phyloP scores from a whole-genome alignment of 495 filamentous ascomycete genomes.

The Podospora comata region DNA sequence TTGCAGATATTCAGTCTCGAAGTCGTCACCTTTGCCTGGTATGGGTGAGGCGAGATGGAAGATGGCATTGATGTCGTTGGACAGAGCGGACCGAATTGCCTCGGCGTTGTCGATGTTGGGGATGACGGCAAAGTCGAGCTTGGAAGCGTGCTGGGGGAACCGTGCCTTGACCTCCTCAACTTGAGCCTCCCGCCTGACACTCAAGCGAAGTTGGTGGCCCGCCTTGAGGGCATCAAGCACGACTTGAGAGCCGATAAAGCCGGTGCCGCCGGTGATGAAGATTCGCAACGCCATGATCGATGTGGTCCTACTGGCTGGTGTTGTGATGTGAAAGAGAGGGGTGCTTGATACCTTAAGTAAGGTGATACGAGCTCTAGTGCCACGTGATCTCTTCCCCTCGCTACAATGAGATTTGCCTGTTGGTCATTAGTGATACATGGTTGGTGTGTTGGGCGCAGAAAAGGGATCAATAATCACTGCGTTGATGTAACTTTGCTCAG shows the following conservation, averaged over 20 bases:
- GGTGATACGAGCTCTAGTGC: not conserved
- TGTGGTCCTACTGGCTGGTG: constrained; percentile 2
- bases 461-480: not conserved
- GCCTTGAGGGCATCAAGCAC: constrained; percentile 19
- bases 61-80: constrained; percentile 16
- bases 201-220: constrained; percentile 14
- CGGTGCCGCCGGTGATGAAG: constrained; percentile 38
- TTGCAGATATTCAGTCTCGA: constrained; percentile 21
- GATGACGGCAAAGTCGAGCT: constrained; percentile 17
- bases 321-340: not conserved
- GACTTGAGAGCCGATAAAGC: constrained; percentile 39
- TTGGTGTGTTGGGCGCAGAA: not conserved
- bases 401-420: not conserved
- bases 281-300: constrained; percentile 13
- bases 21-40: constrained; percentile 20
- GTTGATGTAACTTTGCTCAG: not conserved
- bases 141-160: constrained; percentile 8
- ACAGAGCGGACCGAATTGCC: constrained; percentile 13
- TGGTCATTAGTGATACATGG: not conserved
- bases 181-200: constrained; percentile 16
- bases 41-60: constrained; percentile 23
- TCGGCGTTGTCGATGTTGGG: constrained; percentile 12
- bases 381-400: not conserved
- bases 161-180: constrained; percentile 13
- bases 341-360: no score